phyloP scores from a whole-genome alignment of 305 asterid genomes.

The Caryopteris hybrid region DNA sequence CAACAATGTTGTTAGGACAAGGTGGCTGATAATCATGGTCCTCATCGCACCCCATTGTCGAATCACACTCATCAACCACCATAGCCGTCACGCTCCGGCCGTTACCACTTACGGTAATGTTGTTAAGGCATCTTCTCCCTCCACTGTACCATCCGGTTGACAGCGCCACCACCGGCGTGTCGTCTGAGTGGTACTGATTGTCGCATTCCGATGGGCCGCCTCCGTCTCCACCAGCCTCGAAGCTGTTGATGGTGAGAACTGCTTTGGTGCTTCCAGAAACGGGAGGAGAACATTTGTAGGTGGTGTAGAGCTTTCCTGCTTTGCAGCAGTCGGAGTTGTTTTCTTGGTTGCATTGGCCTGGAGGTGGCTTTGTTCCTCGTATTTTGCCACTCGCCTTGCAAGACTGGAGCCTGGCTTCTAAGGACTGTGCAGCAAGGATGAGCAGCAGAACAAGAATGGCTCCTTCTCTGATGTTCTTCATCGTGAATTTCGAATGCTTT shows the following conservation, averaged over 20 bases:
- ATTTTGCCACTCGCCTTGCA: conserved; percentile 32
- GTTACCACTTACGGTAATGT: conserved; percentile 25
- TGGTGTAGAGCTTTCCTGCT: conserved; percentile 32
- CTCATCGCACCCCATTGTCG: conserved; percentile 12
- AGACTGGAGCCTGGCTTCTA: not conserved
- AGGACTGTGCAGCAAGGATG: not conserved
- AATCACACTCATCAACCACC: conserved; percentile 36
- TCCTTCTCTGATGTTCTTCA: not conserved
- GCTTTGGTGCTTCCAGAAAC: conserved; percentile 33
- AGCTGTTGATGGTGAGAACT: conserved; percentile 40
- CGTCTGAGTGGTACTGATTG: conserved; percentile 29
- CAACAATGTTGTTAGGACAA: too few species aligned
- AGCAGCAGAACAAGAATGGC: not conserved
- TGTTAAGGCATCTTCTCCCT: conserved; percentile 27
- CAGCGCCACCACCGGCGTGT: too few species aligned
- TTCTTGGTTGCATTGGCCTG: conserved; percentile 37
- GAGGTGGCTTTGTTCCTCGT: conserved; percentile 37
- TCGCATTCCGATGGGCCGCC: conserved; percentile 43
- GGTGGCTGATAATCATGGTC: conserved; percentile 24
- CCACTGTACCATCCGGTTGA: conserved; percentile 42
- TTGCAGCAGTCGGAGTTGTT: conserved; percentile 48
- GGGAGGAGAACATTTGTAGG: conserved; percentile 40
- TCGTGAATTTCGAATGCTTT: not conserved
- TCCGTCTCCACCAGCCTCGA: conserved; percentile 40
- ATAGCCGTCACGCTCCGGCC: conserved; percentile 25